These are phyloP conservation scores for Talaromyces sp. DNA, from an alignment of 2,329 filamentous ascomycete species.

Conservation along the genomic window DNA sequence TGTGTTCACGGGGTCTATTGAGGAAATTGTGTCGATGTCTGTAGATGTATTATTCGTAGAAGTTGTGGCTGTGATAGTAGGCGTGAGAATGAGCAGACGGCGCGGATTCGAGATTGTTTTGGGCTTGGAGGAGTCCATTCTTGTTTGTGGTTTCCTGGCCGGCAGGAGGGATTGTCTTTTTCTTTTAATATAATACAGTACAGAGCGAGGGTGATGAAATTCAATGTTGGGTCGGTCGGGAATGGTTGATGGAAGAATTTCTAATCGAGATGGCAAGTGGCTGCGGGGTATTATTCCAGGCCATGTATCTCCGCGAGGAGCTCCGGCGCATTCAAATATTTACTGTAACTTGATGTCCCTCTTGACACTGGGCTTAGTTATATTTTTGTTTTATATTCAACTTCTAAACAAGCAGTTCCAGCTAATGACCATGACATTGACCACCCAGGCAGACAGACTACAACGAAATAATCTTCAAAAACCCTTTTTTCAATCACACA, in stretches of 20 bases:
- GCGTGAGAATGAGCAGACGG: constrained; percentile 37
- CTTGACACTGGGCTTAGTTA: too few relatives aligned
- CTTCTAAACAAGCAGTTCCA: not conserved
- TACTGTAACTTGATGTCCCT: too few relatives aligned
- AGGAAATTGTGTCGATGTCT: not conserved
- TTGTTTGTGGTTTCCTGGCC: not conserved
- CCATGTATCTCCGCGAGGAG: not conserved
- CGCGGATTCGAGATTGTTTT: constrained; percentile 33
- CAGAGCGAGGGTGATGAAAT: not conserved
- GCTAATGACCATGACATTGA: not conserved
- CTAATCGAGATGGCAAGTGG: not conserved
- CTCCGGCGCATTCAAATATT: not conserved
- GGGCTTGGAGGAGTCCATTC: not conserved
- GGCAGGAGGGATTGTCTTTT: not conserved
- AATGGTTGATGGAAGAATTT: not conserved
- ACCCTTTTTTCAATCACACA: not conserved
- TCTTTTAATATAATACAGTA: not conserved
- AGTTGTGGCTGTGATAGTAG: constrained; percentile 22
- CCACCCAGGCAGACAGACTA: too few relatives aligned
- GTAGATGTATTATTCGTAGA: too few relatives aligned
- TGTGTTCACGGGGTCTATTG: constrained; percentile 10
- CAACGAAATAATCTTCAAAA: not conserved
- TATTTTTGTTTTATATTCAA: too few relatives aligned
- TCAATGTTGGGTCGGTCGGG: not conserved
- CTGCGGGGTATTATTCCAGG: not conserved